Conservation (phyloP, 345 rosid genomes). For the Viola odorata region DNA sequence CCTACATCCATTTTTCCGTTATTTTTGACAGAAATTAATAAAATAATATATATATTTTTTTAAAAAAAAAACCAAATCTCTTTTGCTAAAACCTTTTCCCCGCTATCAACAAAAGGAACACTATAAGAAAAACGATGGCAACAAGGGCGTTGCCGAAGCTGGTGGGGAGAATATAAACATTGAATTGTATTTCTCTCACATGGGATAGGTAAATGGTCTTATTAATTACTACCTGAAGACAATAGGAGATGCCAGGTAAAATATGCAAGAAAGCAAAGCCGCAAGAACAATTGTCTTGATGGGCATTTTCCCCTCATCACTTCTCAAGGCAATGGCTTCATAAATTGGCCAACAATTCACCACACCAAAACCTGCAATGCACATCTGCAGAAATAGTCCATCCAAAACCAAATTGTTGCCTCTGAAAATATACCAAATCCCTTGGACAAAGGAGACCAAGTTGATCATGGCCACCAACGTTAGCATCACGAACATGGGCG, state of each 20-base stretch:
- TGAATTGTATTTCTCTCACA: too few relatives aligned
- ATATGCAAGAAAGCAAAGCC: conserved; percentile 24
- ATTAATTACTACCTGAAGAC: not conserved
- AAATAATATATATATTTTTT: too few relatives aligned
- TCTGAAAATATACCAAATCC: conserved; percentile 12
- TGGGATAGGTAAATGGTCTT: too few relatives aligned
- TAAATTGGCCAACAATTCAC: conserved; percentile 55
- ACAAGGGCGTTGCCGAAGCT: too few relatives aligned
- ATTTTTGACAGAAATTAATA: too few relatives aligned
- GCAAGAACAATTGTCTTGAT: conserved; percentile 23
- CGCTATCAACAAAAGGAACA: too few relatives aligned
- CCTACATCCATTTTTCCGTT: too few relatives aligned
- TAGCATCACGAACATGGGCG: conserved; percentile 46
- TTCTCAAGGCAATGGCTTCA: conserved; percentile 54
- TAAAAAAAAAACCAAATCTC: too few relatives aligned
- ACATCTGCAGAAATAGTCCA: conserved; percentile 30
- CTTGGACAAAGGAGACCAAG: conserved; percentile 32
- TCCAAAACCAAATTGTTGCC: not conserved
- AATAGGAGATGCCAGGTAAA: too few relatives aligned
- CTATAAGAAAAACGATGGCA: too few relatives aligned
- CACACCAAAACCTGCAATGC: conserved; percentile 35
- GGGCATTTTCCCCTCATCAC: conserved; percentile 49
- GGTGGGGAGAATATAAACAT: too few relatives aligned
- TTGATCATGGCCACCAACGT: conserved; percentile 45
- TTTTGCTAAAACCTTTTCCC: too few relatives aligned